Base-by-base conservation (phyloP, 1,284 basidiomycete genomes). In the Trichosporon sp. region DNA sequence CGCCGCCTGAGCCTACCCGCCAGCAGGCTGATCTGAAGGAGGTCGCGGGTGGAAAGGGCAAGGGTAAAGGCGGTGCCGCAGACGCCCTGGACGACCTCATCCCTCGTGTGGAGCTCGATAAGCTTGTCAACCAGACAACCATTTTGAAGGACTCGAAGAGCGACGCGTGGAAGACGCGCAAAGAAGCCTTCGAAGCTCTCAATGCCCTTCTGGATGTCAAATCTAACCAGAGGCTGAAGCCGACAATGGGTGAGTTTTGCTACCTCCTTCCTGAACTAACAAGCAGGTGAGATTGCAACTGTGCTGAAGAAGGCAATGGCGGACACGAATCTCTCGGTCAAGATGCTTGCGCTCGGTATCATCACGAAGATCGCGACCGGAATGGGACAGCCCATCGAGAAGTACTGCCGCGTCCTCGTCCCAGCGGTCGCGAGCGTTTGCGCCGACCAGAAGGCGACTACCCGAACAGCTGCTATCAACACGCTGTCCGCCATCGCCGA, bases 91-190 rank as follows among this genome's bases (percentile, higher is more conserved):
- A 98, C 77, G 94, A 98, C 68, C 86, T 99, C 27, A 95, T 98
- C 78, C 97, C 97, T 21, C 89, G 97, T 31, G 92, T 98, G 32
- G 96, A 99, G 75, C 86, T 99, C 62, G 96, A 99, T 75, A 87
- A 89, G 68, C 83, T 99, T 27, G 85, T 99, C 44, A 90, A 91
- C 70, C 89, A 90, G n/a, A 92, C 93, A 0, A 89, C 89, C 1
- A 91, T 98, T 62, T 83, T 95, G 31, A 85, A 89, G 1, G 92
- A 94, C 76, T 87, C 90, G 11, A 92, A 92, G 83, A 93, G 89
- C 74, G 97, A 98, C 75, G 90, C 93, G 0, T 99, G 97, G 97
- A 99, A 99, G 84, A 90, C 89, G 6, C 91, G 96, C 84, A 99
- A 99, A 82, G 97, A 98, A 78, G 95, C 92, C 1, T 86, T 99